These are phyloP conservation scores for Saccharomycopsis fodiens DNA, from an alignment of 805 yeast species.

Conservation along the genomic window DNA sequence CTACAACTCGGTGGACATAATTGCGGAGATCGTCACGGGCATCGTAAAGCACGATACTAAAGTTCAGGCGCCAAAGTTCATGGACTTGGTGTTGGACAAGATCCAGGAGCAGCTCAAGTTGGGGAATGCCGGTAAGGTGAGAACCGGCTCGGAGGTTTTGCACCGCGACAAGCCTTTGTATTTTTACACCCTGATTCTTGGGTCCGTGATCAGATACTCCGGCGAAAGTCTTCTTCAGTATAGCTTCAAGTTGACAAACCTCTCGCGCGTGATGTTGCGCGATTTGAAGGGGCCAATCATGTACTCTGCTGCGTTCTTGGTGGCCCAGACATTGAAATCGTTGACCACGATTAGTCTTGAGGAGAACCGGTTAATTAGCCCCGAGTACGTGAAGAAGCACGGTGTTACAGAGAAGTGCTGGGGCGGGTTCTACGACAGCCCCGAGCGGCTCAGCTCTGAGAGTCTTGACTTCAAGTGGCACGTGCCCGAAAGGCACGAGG, in stretches of 20 bases:
- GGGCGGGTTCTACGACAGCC: conserved; percentile 67
- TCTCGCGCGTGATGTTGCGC: conserved; percentile 38
- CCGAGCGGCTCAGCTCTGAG: conserved; percentile 38
- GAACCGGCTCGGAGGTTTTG: conserved; percentile 57
- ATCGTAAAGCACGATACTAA: conserved; percentile 58
- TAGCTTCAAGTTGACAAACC: conserved; percentile 37
- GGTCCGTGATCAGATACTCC: conserved; percentile 65
- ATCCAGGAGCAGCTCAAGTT: conserved; percentile 62
- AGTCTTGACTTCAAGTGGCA: conserved; percentile 68
- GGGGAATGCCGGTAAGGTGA: conserved; percentile 72
- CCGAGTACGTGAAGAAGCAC: conserved; percentile 25
- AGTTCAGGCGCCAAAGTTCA: conserved; percentile 36
- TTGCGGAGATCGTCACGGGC: conserved; percentile 67
- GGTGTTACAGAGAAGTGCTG: conserved; percentile 48
- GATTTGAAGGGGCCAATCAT: conserved; percentile 59
- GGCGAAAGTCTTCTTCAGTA: conserved; percentile 40
- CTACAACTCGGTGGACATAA: conserved; percentile 52
- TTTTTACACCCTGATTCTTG: conserved; percentile 62
- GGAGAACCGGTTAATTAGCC: conserved; percentile 39
- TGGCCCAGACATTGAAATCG: conserved; percentile 61
- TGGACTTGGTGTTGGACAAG: conserved; percentile 38
- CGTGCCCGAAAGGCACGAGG: conserved; percentile 48
- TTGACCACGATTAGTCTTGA: conserved; percentile 51
- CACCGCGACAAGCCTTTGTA: conserved; percentile 74
- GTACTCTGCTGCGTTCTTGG: conserved; percentile 50